Percentiles rank a stretch among this genome's conserved stretches.
These are phyloP conservation scores for Opeltia flavorubescens DNA, from an alignment of 495 filamentous ascomycete species.

Conservation along the genomic window DNA sequence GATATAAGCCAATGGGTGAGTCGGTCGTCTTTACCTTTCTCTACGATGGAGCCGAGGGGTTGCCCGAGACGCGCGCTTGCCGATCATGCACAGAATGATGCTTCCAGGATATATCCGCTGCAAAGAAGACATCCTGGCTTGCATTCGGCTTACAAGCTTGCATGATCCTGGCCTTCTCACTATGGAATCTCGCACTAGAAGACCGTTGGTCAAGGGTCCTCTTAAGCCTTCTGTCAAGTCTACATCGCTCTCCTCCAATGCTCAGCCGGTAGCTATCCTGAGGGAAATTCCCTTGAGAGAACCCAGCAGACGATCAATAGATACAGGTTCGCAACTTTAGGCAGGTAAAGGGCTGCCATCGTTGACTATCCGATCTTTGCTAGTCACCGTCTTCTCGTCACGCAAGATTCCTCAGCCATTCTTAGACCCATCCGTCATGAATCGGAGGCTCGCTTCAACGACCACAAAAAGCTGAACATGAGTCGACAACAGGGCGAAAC, in stretches of 20 bases:
- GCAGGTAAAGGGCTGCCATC: neutral
- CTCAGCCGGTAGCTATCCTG: neutral
- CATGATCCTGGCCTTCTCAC: no score
- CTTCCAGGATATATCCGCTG: no score
- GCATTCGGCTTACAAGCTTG: no score
- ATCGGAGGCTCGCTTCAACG: neutral
- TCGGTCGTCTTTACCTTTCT: no score
- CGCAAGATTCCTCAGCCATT: neutral
- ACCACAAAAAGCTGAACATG: neutral
- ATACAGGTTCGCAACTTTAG: neutral
- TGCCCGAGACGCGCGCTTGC: no score
- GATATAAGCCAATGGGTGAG: no score
- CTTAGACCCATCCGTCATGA: neutral
- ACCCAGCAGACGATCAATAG: neutral
- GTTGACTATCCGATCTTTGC: neutral
- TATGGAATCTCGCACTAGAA: no score
- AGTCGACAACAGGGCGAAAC: neutral
- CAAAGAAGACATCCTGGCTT: no score
- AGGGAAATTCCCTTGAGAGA: neutral
- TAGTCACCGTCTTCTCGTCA: neutral
- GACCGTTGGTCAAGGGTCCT: neutral
- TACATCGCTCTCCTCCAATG: neutral
- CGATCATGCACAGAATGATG: no score
- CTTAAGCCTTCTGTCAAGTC: neutral
- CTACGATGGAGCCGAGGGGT: no score